These are phyloP conservation scores for Silene coronaria DNA, from an alignment of 179 eudicot genomes.

Conservation along the genomic window DNA sequence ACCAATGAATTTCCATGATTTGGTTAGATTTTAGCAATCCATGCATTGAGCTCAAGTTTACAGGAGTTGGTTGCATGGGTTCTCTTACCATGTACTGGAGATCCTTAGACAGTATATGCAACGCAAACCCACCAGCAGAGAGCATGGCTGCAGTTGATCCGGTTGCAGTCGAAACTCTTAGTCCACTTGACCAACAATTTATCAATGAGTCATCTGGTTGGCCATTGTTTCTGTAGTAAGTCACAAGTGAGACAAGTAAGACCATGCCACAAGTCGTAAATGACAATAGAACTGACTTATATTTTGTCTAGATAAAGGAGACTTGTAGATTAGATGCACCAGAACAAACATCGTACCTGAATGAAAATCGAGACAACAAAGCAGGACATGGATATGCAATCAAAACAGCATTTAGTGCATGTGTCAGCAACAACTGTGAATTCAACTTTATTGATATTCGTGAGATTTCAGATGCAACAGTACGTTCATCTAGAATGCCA, in stretches of 20 bases:
- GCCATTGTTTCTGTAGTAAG: slow-evolving; percentile 25
- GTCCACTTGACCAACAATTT: slow-evolving; percentile 76
- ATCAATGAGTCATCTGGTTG: slow-evolving; percentile 32
- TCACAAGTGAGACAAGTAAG: not conserved
- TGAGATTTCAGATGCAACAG: slow-evolving; percentile 54
- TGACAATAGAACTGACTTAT: not conserved
- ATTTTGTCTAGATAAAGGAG: not conserved
- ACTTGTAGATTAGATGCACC: not conserved
- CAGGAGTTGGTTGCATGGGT: slow-evolving; percentile 48
- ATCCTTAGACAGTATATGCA: slow-evolving; percentile 72
- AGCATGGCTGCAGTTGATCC: slow-evolving; percentile 97
- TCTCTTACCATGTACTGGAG: slow-evolving; percentile 86
- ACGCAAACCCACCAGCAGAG: slow-evolving; percentile 74
- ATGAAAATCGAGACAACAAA: slow-evolving; percentile 77
- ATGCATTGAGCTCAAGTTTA: slow-evolving; percentile 45
- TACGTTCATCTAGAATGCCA: slow-evolving; percentile 51
- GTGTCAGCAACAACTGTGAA: slow-evolving; percentile 42
- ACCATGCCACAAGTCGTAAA: not conserved
- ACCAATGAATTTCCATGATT: slow-evolving; percentile 58
- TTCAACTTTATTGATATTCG: slow-evolving; percentile 64
- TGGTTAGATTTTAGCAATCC: slow-evolving; percentile 49
- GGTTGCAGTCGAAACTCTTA: slow-evolving; percentile 83
- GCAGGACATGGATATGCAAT: slow-evolving; percentile 90
- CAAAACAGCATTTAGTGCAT: slow-evolving; percentile 68
- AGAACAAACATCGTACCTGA: slow-evolving; percentile 38